Evolutionary conservation across 306 rosid genomes (phyloP).

Genomic region (Quercus glauca): DNA sequence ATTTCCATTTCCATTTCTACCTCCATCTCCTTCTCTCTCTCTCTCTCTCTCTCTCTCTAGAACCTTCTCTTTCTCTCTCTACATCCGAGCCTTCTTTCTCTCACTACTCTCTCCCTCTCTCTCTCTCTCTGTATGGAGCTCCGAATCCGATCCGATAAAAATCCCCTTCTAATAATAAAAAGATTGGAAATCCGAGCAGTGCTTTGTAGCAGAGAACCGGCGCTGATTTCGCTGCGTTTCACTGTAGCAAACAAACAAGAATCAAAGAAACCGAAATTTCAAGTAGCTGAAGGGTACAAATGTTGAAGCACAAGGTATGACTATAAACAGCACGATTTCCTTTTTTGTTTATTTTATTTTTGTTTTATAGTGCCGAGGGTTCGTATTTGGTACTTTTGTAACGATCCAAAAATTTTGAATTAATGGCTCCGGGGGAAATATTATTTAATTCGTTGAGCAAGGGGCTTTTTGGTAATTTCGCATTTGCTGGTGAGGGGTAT

Average conservation of each 20-base stretch:
- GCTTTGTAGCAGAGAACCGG: slow-evolving; percentile 11
- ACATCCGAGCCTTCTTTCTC: not conserved
- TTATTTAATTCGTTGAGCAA: not conserved
- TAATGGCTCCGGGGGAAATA: not conserved
- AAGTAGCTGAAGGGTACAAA: slow-evolving; percentile 1
- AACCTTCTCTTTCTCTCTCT: not conserved
- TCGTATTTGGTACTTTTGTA: not conserved
- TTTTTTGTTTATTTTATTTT: not conserved
- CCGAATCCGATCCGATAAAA: slow-evolving; percentile 4
- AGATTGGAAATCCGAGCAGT: slow-evolving; percentile 11
- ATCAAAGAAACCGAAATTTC: not conserved
- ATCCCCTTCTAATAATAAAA: slow-evolving; percentile 9
- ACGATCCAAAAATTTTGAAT: slow-evolving; percentile 26
- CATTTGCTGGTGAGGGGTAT: not conserved
- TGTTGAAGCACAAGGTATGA: not conserved
- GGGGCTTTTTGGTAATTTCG: slow-evolving; percentile 21
- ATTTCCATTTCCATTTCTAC: slow-evolving; percentile 21
- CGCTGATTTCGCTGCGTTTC: not conserved
- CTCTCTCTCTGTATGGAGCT: not conserved
- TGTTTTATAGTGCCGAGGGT: not conserved
- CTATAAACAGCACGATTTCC: not conserved
- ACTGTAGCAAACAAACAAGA: slow-evolving; percentile 16
- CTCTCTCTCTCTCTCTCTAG: not conserved
- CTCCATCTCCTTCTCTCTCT: slow-evolving; percentile 27
- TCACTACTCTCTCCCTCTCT: slow-evolving; percentile 1